phyloP scores from a whole-genome alignment of 2,329 filamentous ascomycete species.

The Xenoacremonium recifei region DNA sequence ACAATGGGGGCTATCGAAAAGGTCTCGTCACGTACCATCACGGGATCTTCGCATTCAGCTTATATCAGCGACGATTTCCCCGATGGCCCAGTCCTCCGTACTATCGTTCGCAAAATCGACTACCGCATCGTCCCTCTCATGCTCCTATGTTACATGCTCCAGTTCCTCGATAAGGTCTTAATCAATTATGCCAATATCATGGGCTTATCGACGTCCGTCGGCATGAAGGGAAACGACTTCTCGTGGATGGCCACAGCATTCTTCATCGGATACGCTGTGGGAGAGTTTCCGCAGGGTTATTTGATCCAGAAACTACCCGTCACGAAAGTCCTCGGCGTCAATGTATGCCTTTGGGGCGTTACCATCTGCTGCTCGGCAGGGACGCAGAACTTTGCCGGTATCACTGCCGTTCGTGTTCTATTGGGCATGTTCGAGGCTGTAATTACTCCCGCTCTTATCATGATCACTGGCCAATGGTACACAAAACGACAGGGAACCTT shows the following conservation, averaged over 20 bases:
- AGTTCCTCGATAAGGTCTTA: slow-evolving; percentile 28
- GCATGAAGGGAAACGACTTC: slow-evolving; percentile 31
- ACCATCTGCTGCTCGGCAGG: slow-evolving; percentile 44
- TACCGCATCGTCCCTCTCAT: slow-evolving; percentile 24
- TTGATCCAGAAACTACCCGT: slow-evolving; percentile 34
- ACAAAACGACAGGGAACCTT: slow-evolving; percentile 43
- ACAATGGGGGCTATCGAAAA: too few relatives aligned
- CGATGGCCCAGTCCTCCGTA: slow-evolving; percentile 1
- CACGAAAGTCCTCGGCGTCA: slow-evolving; percentile 32
- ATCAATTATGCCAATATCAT: slow-evolving; percentile 30
- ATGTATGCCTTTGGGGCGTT: slow-evolving; percentile 33
- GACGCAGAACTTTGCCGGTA: slow-evolving; percentile 38
- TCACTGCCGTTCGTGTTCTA: slow-evolving; percentile 42
- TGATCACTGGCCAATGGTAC: slow-evolving; percentile 44
- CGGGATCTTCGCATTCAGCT: too few relatives aligned
- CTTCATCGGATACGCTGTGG: slow-evolving; percentile 28
- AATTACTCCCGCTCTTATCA: slow-evolving; percentile 50
- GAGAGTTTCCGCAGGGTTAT: slow-evolving; percentile 28
- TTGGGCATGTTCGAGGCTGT: slow-evolving; percentile 47
- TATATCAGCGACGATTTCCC: too few relatives aligned
- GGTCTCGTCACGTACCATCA: too few relatives aligned
- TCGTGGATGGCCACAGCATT: slow-evolving; percentile 31
- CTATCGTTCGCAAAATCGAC: slow-evolving; percentile 24
- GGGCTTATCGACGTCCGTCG: slow-evolving; percentile 26
- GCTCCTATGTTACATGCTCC: slow-evolving; percentile 25